Base-by-base conservation (phyloP, 2,329 filamentous ascomycete genomes). In the Neofusicoccum cordaticola region DNA sequence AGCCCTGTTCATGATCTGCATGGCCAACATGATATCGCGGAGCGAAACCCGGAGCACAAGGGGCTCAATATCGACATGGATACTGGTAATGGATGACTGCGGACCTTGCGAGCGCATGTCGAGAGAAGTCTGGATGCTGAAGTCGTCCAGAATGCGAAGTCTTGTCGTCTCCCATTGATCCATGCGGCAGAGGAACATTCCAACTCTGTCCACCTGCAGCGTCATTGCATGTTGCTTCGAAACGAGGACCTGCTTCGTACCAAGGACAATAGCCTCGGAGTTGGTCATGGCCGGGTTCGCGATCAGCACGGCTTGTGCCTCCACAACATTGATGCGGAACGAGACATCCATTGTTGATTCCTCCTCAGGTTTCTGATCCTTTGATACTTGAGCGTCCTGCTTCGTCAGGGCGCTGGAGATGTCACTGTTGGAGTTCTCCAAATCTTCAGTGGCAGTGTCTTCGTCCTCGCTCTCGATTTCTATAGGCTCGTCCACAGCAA, bases 151-250 rank as follows among this genome's bases (percentile, higher is more conserved):
- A 67, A 99, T 97, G 17, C 95, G 88, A 52, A 99, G 84, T 42
- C 92, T 88, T 45, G 90, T 93, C 3, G 91, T 93, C 70, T 99
- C 94, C 70, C 98, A 98, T 68, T 89, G 91, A 77, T 99, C 96
- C 95, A 99, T 99, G 12, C 95, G 90, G 74, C 96, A 99, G 37
- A 99, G 79, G 76, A 97, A 99, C 95, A 99, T 99, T 70, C 95
- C 95, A 62, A 98, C 86, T 73, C 98, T 89, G 7, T 92, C 93
- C 2, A 99, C 88, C 73, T 99, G 94, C 73, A 99, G 85, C 0
- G 95, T 97, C 70, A 96, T 85, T 8, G 94, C 92, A 79, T 98
- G 92, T 75, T 99, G 96, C 71, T 96, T 91, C 1, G 94, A 96
- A 11, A 98, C 84, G 1, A 98, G 84, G 12, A 98, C 88, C 75